A percentile compares a stretch with the other conserved stretches of the same genome.
These are phyloP conservation scores for Jackrogersella multiformis DNA, from an alignment of 495 filamentous ascomycete species.

Conservation along the genomic window DNA sequence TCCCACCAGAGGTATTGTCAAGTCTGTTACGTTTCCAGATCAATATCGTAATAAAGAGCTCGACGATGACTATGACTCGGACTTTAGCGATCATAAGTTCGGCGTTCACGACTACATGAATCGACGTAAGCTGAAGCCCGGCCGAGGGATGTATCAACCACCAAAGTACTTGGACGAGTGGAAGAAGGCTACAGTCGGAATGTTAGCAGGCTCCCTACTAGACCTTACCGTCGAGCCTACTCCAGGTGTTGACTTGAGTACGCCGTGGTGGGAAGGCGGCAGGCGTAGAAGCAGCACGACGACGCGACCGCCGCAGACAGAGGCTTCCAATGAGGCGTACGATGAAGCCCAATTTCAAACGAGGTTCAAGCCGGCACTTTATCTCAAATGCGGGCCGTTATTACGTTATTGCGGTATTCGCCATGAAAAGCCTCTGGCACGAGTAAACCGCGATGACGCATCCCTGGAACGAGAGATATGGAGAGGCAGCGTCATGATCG, in stretches of 20 bases:
- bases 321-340: slow-evolving; percentile 61
- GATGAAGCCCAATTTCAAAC: slow-evolving; percentile 66
- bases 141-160: slow-evolving; percentile 56
- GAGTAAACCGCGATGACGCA: slow-evolving; percentile 47
- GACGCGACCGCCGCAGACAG: slow-evolving; percentile 50
- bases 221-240: slow-evolving; percentile 53
- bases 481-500: slow-evolving; percentile 94
- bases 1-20: slow-evolving; percentile 27
- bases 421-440: slow-evolving; percentile 54
- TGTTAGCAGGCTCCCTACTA: slow-evolving; percentile 59
- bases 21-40: slow-evolving; percentile 47
- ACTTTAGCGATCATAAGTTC: slow-evolving; percentile 43
- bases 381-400: slow-evolving; percentile 88
- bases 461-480: slow-evolving; percentile 76
- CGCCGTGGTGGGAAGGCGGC: slow-evolving; percentile 64
- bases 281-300: slow-evolving; percentile 53
- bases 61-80: slow-evolving; percentile 36
- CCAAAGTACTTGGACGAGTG: slow-evolving; percentile 65
- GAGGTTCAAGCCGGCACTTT: slow-evolving; percentile 81
- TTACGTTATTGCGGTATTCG: slow-evolving; percentile 88
- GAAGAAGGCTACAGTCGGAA: slow-evolving; percentile 63
- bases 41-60: slow-evolving; percentile 28
- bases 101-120: slow-evolving; percentile 58
- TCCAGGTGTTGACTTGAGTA: slow-evolving; percentile 50
- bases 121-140: slow-evolving; percentile 52